Evolutionary conservation across 306 rosid genomes (phyloP).

Genomic region (Parietaria judaica): DNA sequence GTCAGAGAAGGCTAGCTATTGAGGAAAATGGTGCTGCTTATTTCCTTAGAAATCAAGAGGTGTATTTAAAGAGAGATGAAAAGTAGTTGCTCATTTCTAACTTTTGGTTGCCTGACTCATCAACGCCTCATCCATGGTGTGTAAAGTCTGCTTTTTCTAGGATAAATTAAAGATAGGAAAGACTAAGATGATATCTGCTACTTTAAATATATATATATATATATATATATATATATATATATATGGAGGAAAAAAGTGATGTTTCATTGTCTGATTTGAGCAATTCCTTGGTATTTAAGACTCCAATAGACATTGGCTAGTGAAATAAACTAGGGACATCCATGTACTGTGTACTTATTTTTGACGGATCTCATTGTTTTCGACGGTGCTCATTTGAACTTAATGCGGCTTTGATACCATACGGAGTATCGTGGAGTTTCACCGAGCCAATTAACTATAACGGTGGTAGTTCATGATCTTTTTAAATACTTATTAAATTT

Average conservation of each 20-base stretch:
- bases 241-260: not conserved
- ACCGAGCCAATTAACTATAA: no score
- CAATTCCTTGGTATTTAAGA: slow-evolving; percentile 8
- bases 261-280: not conserved
- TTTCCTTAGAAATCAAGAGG: slow-evolving; percentile 1
- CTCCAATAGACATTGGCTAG: not conserved
- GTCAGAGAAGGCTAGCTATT: not conserved
- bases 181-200: slow-evolving; percentile 17
- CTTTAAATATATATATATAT: no score
- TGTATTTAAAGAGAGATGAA: slow-evolving; percentile 23
- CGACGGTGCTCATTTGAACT: no score
- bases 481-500: no score
- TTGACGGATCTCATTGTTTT: no score
- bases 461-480: no score
- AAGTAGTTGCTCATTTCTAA: slow-evolving; percentile 6
- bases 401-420: no score
- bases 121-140: slow-evolving; percentile 23
- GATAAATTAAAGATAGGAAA: slow-evolving; percentile 13
- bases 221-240: no score
- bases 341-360: no score
- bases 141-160: not conserved
- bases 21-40: not conserved
- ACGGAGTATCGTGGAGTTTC: no score
- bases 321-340: no score
- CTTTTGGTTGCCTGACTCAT: slow-evolving; percentile 31